Evolutionary conservation across 805 yeast species (phyloP), one percentile per base, ranked within the genome.

Genomic region (Lipomyces mesembrius): DNA sequence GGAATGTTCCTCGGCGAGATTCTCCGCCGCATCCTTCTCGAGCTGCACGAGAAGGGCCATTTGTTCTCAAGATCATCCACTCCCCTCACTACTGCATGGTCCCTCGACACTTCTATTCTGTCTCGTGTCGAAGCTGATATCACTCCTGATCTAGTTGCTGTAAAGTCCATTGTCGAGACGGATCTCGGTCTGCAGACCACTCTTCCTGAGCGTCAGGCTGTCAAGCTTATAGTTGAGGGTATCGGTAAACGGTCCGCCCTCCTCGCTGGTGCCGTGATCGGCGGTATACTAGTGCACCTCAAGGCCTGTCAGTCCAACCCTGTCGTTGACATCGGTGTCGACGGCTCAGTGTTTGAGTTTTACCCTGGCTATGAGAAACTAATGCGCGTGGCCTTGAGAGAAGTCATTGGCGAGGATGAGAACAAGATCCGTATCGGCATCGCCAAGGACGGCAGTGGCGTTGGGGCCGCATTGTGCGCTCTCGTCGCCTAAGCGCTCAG

Each of bases 401-500:
- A 85, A 69, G 85, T 91, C 55, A 87, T 72, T 9, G 75, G 76
- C 17, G 82, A 89, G 56, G 89, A 90, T 58, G 91, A 87, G 73
- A 86, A 91, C 78, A 87, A 90, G 74, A 81, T 92, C 57, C 89
- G 87, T 73, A 80, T 94, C 68, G 87, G 87, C 70, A 88, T 93
- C 72, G 95, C 98, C 37, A 91, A 91, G 77, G 98, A 95, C 75
- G 98, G 98, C 58, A 89, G 96, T 65, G 97, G 97, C 67, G 97
- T 93, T 56, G 99, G 99, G 71, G 98, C 98, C 57, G 98, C 98
- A 1, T 82, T 94, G 68, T 91, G 97, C 81, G 98, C 97, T 8
- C 76, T 81, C 54, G 80, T 77, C 20, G 80, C 81, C 11, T 63
- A 53, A 56, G 22, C 14, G n/a, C n/a, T n/a, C 11, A n/a, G 22